Base-by-base conservation (phyloP, 306 rosid genomes). In the Canavalia gladiata region DNA sequence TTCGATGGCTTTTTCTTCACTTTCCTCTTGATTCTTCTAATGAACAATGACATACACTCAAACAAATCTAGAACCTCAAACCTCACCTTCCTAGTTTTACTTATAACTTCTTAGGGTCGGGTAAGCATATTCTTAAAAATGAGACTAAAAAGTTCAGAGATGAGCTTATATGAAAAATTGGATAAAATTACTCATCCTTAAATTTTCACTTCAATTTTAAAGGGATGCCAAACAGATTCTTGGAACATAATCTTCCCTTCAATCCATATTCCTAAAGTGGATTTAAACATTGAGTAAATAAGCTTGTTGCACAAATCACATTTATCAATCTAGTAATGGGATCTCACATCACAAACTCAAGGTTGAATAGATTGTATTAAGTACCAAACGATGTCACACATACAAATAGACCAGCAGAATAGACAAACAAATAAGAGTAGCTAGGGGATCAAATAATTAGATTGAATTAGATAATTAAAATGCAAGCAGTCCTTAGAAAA, bases 401-500 rank as follows among this genome's bases (percentile, higher is more conserved):
- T 68, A 43, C 63, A 80, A 82, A 70, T 70, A 37, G 60, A 39
- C 46, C 63, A 70, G n/a, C 31, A 74, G 63, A 72, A 28, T 1
- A 34, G 50, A 33, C 55, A 67, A 78, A 59, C 39, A 43, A 8
- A 69, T 28, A 78, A 46, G 56, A 5, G 33, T 35, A 39, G 42
- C 25, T 18, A 18, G 25, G 25, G 25, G 30, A 37, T 35, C 4
- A 64, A 41, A 33, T 51, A 56, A 33, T 30, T n/a, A 63, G 13
- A n/a, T 25, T 7, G 47, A 75, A 81, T 33, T 43, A 28, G 33
- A 54, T 41, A 57, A 11, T 8, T 35, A 56, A 29, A 59, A 78
- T 13, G 56, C 46, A 28, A 60, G 67, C 75, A 50, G 7, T 43
- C 33, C 35, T 34, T 56, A 11, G 33, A 4, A 75, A 57, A 67